Base-by-base conservation (phyloP, 2,329 filamentous ascomycete genomes). In the Colletotrichum graminicola region DNA sequence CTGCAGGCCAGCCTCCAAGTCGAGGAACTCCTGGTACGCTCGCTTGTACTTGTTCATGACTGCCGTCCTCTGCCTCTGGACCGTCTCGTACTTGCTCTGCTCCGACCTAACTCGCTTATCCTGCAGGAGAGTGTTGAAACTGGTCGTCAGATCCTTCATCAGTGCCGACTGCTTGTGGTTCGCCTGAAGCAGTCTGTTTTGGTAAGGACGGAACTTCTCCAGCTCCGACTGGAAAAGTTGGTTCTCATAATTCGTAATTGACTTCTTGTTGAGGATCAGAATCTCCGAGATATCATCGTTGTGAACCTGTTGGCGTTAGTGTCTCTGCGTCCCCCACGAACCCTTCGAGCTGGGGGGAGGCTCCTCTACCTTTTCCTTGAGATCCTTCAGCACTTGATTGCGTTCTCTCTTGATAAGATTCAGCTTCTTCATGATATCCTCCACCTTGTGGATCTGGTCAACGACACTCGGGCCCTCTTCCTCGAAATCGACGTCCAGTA, bases 221-320 rank as follows among this genome's bases (percentile, higher is more conserved):
- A 99, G 87, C 81, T 99, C 96, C 21, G 94, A 91, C 79, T 98
- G 93, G 83, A 99, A 99, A 3, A 99, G 88, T 77, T 97, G 94
- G 16, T 87, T 91, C 80, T 99, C 96, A 77, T 96, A 95, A 77
- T 94, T 97, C 26, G 94, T 89, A 77, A 98, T 95, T 1, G 94
- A 92, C 82, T 98, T 99, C 80, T 98, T 98, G 86, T 99, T 99
- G 71, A 99, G 85, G 67, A 99, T 99, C 72, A 99, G 86, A 16
- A 98, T 95, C 78, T 97, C 96, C 6, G 95, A 98, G 74, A 99
- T 99, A 77, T 99, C 97, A 78, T 99, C 97, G 75, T 93, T 94
- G 82, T 97, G 95, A 64, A 95, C 92, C 95, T 98, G 64, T 12
- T 23, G 21, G 21, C 59, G 73, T 82, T 67, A 78, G 76, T 69